A percentile compares a stretch with the other conserved stretches of the same genome.
These are phyloP conservation scores for Thelonectria blattea DNA, from an alignment of 2,329 filamentous ascomycete genomes.

Conservation along the genomic window DNA sequence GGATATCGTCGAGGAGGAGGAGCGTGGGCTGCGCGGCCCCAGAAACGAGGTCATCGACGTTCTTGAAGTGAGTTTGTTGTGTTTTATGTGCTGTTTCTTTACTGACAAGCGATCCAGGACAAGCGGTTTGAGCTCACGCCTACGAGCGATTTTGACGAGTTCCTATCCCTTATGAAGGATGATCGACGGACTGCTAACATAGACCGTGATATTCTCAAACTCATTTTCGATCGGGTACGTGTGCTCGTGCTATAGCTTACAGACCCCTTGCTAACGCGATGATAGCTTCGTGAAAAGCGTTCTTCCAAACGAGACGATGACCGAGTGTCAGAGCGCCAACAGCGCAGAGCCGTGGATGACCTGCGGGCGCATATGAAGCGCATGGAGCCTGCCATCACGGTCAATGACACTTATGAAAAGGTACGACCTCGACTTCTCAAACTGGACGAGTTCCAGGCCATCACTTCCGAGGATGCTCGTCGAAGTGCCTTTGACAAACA, in stretches of 20 bases:
- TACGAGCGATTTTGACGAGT: slow-evolving; percentile 88
- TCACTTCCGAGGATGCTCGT: slow-evolving; percentile 83
- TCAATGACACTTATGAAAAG: slow-evolving; percentile 87
- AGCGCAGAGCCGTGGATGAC: slow-evolving; percentile 83
- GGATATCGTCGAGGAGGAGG: slow-evolving; percentile 94
- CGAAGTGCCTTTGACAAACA: slow-evolving; percentile 89
- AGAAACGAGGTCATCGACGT: slow-evolving; percentile 87
- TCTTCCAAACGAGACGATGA: slow-evolving; percentile 82
- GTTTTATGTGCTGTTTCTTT: background rate
- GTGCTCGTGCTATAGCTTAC: background rate
- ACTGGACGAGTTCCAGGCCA: slow-evolving; percentile 81
- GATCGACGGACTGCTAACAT: slow-evolving; percentile 89
- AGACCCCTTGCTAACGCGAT: slow-evolving; percentile 8
- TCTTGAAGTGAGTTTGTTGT: slow-evolving; percentile 70
- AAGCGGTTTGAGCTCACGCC: slow-evolving; percentile 89
- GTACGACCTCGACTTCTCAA: slow-evolving; percentile 80
- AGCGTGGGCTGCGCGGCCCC: slow-evolving; percentile 80
- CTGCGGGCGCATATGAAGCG: slow-evolving; percentile 88
- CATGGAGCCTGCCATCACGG: slow-evolving; percentile 80
- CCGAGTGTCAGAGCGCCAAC: slow-evolving; percentile 81
- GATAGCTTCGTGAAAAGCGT: slow-evolving; percentile 82
- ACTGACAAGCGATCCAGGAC: slow-evolving; percentile 61
- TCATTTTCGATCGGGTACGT: slow-evolving; percentile 83
- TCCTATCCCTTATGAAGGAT: slow-evolving; percentile 79
- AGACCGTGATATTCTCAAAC: slow-evolving; percentile 76